Evolutionary conservation across 495 filamentous ascomycete species (phyloP).

Genomic region (Neurospora sp.): DNA sequence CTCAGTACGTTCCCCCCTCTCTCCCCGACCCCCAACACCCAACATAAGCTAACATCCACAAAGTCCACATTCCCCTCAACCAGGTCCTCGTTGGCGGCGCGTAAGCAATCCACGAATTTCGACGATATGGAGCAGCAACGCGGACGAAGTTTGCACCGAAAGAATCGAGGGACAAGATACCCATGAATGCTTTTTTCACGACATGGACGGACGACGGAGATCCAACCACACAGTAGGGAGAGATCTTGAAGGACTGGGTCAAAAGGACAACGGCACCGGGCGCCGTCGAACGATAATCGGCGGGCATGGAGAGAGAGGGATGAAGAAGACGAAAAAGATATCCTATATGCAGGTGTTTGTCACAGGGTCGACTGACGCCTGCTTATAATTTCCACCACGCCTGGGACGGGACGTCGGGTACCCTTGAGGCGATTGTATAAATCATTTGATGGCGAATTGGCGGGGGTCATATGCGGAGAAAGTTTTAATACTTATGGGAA

Average conservation of each 20-base stretch:
- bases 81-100: slow-evolving; percentile 39
- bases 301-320: background rate
- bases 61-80: slow-evolving; percentile 33
- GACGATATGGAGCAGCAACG: background rate
- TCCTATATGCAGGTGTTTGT: background rate
- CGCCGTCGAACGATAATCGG: background rate
- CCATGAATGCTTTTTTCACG: background rate
- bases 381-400: background rate
- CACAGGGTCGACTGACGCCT: background rate
- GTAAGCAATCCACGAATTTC: slow-evolving; percentile 11
- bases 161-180: background rate
- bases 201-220: background rate
- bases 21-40: background rate
- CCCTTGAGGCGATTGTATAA: background rate
- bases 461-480: background rate
- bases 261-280: background rate
- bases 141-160: background rate
- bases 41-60: background rate
- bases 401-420: background rate
- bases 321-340: background rate
- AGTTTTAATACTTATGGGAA: background rate
- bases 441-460: background rate
- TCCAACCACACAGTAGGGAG: background rate
- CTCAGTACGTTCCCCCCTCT: slow-evolving; percentile 48
- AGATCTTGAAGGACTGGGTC: background rate